These are phyloP conservation scores for Huntiella savannae DNA, from an alignment of 2,329 filamentous ascomycete genomes.

Conservation along the genomic window DNA sequence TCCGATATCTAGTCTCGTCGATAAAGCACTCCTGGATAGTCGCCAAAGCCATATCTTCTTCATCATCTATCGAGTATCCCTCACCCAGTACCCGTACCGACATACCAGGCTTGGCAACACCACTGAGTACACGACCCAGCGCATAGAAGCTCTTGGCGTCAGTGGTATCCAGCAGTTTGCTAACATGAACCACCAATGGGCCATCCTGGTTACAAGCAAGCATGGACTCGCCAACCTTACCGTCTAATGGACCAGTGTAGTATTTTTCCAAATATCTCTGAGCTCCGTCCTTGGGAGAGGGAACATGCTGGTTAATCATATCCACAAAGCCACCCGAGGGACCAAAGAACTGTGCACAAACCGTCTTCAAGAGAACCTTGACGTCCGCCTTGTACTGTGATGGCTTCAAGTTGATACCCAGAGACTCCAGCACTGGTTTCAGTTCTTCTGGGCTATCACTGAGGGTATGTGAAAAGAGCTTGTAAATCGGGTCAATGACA, in stretches of 20 bases:
- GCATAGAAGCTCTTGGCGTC: conserved; percentile 86
- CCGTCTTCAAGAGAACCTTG: conserved; percentile 68
- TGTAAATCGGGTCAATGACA: conserved; percentile 91
- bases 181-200: conserved; percentile 76
- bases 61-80: conserved; percentile 87
- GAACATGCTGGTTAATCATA: conserved; percentile 80
- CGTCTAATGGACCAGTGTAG: conserved; percentile 80
- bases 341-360: conserved; percentile 92
- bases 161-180: conserved; percentile 76
- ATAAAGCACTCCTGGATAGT: conserved; percentile 78
- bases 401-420: conserved; percentile 78
- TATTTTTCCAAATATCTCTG: conserved; percentile 62
- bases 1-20: conserved; percentile 79
- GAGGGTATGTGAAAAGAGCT: conserved; percentile 86
- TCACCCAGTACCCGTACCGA: conserved; percentile 85
- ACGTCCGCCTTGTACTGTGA: conserved; percentile 83
- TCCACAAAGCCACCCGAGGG: conserved; percentile 80
- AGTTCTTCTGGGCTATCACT: conserved; percentile 76
- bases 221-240: conserved; percentile 64
- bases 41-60: conserved; percentile 87
- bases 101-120: conserved; percentile 62
- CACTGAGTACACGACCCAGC: conserved; percentile 82
- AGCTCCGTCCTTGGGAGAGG: conserved; percentile 65
- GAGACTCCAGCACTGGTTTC: conserved; percentile 53
- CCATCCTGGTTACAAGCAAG: conserved; percentile 70